phyloP scores from a whole-genome alignment of 108 stramenopile genomes.

The Aurantiochytrium sp. region DNA sequence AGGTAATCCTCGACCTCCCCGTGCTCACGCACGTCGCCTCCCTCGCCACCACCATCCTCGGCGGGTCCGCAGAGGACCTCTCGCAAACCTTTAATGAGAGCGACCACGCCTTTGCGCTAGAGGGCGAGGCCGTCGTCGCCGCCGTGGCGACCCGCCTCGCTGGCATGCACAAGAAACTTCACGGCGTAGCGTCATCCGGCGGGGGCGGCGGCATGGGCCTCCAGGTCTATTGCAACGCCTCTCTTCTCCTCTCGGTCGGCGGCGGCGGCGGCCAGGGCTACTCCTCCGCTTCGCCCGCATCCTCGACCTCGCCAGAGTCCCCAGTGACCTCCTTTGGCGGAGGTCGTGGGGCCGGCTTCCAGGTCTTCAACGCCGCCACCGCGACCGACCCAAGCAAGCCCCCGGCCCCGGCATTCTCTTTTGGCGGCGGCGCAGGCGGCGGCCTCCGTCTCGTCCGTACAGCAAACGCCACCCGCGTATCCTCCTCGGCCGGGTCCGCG shows the following conservation, averaged over 20 bases:
- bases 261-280: conserved; percentile 11
- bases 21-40: neutral
- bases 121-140: neutral
- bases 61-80: neutral
- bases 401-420: neutral
- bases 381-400: neutral
- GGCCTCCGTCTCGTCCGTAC: neutral
- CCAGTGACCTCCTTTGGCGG: neutral
- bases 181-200: neutral
- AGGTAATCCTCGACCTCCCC: neutral
- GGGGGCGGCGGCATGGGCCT: neutral
- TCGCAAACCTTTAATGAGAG: neutral
- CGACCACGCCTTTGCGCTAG: neutral
- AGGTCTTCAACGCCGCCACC: neutral
- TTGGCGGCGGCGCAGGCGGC: neutral
- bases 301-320: neutral
- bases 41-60: neutral
- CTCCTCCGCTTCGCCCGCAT: neutral
- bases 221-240: neutral
- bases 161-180: neutral
- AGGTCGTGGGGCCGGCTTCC: neutral
- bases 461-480: neutral
- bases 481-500: neutral
- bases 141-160: neutral
- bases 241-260: neutral